Evolutionary conservation across 1,284 basidiomycete species (phyloP).

Genomic region (Porogramme epimiltina): DNA sequence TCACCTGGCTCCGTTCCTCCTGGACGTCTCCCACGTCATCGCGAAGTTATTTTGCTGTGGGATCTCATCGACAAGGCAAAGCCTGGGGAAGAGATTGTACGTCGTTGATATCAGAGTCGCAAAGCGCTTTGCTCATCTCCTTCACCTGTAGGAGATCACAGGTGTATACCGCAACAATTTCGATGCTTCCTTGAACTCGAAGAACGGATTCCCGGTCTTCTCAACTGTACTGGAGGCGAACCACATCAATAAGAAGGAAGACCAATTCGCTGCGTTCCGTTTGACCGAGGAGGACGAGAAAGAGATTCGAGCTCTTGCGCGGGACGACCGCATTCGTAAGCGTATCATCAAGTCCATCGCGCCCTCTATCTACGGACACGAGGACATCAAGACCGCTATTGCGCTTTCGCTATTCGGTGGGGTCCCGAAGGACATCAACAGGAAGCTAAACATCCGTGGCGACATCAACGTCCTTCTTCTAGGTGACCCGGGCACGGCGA

Average conservation of each 20-base stretch:
- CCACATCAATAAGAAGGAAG: conserved; percentile 96
- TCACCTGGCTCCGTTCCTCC: conserved; percentile 98
- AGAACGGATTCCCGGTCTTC: conserved; percentile 99
- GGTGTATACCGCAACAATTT: conserved; percentile 99
- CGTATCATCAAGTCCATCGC: conserved; percentile 98
- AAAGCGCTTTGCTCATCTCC: background rate
- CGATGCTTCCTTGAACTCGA: conserved; percentile 96
- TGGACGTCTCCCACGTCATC: conserved; percentile 93
- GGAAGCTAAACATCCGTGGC: conserved; percentile 95
- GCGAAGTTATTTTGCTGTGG: conserved; percentile 97
- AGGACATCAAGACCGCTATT: conserved; percentile 98
- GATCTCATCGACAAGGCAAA: conserved; percentile 98
- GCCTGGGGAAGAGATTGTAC: conserved; percentile 95
- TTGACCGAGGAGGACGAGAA: conserved; percentile 97
- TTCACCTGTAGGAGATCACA: conserved; percentile 73
- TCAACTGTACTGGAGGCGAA: conserved; percentile 98
- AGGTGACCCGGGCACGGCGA: conserved; percentile 97
- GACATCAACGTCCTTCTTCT: conserved; percentile 97
- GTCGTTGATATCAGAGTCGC: conserved; percentile 32
- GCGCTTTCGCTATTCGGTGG: conserved; percentile 95
- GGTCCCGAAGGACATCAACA: conserved; percentile 92
- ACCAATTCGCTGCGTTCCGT: conserved; percentile 92
- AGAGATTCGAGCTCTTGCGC: conserved; percentile 83
- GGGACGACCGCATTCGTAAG: conserved; percentile 94
- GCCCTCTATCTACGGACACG: conserved; percentile 98